These are phyloP conservation scores for Candida suzukii DNA, from an alignment of 805 yeast genomes.

Conservation along the genomic window DNA sequence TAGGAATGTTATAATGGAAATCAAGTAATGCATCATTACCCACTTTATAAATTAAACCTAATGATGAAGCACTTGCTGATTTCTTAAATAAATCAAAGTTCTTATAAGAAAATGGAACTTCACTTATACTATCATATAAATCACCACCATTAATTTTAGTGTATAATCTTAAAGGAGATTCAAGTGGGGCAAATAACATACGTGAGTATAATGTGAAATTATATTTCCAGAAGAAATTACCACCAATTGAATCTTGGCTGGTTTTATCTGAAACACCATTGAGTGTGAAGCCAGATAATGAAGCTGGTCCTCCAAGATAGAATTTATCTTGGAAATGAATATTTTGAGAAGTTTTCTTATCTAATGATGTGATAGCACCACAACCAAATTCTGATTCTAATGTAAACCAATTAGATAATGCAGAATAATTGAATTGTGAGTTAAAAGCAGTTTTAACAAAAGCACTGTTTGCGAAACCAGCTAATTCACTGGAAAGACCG, in stretches of 20 bases:
- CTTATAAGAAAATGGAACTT: conserved; percentile 1
- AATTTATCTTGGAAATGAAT: conserved; percentile 74
- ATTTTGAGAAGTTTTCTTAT: not conserved
- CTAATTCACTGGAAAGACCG: conserved; percentile 38
- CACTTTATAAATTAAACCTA: not conserved
- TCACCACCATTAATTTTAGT: conserved; percentile 58
- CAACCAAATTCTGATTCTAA: conserved; percentile 40
- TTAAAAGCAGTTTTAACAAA: conserved; percentile 31
- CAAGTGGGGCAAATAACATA: conserved; percentile 53
- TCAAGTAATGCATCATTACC: conserved; percentile 60
- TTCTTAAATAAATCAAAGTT: conserved; percentile 16
- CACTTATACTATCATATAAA: conserved; percentile 25
- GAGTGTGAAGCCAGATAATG: conserved; percentile 60
- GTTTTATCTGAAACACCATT: conserved; percentile 55
- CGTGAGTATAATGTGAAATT: conserved; percentile 38
- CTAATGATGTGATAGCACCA: conserved; percentile 47
- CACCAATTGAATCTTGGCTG: conserved; percentile 55
- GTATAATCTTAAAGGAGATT: conserved; percentile 3
- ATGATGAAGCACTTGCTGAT: conserved; percentile 44
- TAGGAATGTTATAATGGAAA: conserved; percentile 55
- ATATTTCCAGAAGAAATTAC: conserved; percentile 37
- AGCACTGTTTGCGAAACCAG: conserved; percentile 21
- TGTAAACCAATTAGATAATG: conserved; percentile 39
- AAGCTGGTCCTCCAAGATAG: conserved; percentile 73
- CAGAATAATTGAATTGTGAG: conserved; percentile 29